These are phyloP conservation scores for Chlamydomonas sphaeroides DNA, from an alignment of 139 green algal species.

Conservation along the genomic window DNA sequence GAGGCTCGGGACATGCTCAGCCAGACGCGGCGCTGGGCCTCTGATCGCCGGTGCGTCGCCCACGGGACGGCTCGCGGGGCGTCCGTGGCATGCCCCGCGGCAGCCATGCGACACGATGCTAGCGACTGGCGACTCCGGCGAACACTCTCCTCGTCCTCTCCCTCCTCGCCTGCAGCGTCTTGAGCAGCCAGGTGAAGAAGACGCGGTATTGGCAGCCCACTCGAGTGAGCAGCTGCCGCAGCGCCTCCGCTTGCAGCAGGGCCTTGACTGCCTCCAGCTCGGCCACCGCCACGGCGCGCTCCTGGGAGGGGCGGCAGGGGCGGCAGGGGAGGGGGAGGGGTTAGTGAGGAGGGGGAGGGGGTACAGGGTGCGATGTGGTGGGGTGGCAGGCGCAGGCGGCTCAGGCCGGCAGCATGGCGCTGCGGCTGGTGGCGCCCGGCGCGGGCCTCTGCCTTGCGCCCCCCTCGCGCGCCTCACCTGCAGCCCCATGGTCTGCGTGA, in stretches of 20 bases:
- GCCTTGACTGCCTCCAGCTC: constrained; percentile 56
- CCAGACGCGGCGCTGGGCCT: too few species aligned
- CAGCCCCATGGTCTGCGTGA: constrained; percentile 42
- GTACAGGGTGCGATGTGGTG: too few species aligned
- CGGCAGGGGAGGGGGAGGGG: neutral
- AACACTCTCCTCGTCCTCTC: too few species aligned
- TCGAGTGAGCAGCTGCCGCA: constrained; percentile 48
- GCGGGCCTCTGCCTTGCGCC: too few species aligned
- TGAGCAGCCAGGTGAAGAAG: constrained; percentile 79
- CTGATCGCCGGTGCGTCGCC: too few species aligned
- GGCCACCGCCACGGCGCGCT: neutral
- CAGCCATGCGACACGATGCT: too few species aligned
- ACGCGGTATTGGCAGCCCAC: constrained; percentile 61
- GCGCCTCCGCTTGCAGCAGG: constrained; percentile 62
- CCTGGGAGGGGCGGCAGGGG: neutral
- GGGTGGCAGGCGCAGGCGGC: neutral
- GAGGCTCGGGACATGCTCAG: too few species aligned
- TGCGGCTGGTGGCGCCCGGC: neutral
- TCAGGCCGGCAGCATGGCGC: too few species aligned
- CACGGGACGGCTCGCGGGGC: too few species aligned
- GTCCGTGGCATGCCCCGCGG: too few species aligned
- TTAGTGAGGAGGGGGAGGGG: neutral
- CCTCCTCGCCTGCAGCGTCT: constrained; percentile 30
- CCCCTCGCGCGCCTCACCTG: constrained; percentile 36
- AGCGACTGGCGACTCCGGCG: too few species aligned